Base-by-base conservation (phyloP, 2,329 filamentous ascomycete genomes). In the Laburnicola sp. region DNA sequence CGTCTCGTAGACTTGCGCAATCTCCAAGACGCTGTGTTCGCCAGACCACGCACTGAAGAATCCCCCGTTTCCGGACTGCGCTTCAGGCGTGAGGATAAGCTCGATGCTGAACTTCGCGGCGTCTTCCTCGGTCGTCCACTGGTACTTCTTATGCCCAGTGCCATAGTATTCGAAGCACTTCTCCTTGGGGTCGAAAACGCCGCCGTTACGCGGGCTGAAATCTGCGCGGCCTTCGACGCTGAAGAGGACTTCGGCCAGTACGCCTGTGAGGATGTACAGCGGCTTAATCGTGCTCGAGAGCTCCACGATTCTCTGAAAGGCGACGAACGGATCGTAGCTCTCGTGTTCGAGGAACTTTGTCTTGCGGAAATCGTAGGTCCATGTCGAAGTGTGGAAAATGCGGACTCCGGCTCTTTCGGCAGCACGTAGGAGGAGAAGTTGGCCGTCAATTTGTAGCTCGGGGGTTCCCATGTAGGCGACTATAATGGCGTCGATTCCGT, bases 401-500 rank as follows among this genome's bases (percentile, higher is more conserved):
- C 51, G 50, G 11, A 60, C 48, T 4, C 55, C 55, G 6, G 56
- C 53, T n/a, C 59, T 41, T 40, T 62, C 59, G 21, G 57, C 59
- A 6, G 57, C 55, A 9, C 59, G 55, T 6, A 60, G 40, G 5
- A 62, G 57, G 10, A 60, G 36, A 9, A 62, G 32, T 44, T 62
- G 59, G 3, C 49, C 59, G 11, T 62, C 57, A 8, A 62, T 28
- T 10, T 44, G 22, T 11, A 57, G 48, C 38, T 54, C 52, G 4
- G 57, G 57, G 9, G 35, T 35, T 21, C 43, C 49, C n/a, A 27
- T 31, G 37, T 52, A 56, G 10, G 59, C 55, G 42, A 46, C 51
- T 26, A 62, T 57, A 21, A 62, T 50, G 38, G 59, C 59, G 36
- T 60, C 59, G 25, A 57, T 57, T 7, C 53, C 55, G 4, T 37